phyloP scores from a whole-genome alignment of 2,329 filamentous ascomycete species.

The Aspergillus sp. region DNA sequence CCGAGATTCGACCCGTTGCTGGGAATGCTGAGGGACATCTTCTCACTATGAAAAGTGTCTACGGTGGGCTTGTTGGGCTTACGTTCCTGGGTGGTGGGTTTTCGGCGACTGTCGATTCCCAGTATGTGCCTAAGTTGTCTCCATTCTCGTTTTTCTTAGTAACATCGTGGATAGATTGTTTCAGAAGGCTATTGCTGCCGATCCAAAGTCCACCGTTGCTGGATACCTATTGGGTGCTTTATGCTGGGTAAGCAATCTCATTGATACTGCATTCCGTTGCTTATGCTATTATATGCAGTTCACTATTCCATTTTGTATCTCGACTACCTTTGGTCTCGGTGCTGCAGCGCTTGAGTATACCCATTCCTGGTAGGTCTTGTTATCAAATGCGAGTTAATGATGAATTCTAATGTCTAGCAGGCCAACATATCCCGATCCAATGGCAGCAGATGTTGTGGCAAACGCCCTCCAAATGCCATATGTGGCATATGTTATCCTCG shows the following conservation, averaged over 20 bases:
- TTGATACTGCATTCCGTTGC: too few relatives aligned
- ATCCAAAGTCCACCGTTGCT: constrained; percentile 18
- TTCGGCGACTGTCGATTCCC: not conserved
- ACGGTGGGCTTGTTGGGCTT: constrained; percentile 22
- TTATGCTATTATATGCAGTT: constrained; percentile 8
- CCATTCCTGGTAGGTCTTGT: not conserved
- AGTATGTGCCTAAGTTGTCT: not conserved
- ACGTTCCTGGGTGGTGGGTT: constrained; percentile 2
- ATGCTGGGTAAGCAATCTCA: constrained; percentile 10
- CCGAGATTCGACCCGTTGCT: constrained; percentile 16
- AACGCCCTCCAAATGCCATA: constrained; percentile 27
- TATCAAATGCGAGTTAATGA: too few relatives aligned
- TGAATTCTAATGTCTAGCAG: too few relatives aligned
- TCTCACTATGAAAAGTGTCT: constrained; percentile 15
- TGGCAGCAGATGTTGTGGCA: constrained; percentile 20
- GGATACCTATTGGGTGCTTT: constrained; percentile 25
- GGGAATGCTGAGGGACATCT: constrained; percentile 29
- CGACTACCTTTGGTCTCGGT: constrained; percentile 26
- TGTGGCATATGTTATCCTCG: constrained; percentile 27
- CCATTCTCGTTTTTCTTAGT: too few relatives aligned
- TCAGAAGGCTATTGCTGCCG: constrained; percentile 28
- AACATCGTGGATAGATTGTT: not conserved
- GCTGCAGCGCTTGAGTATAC: constrained; percentile 23
- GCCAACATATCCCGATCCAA: constrained; percentile 15
- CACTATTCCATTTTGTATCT: constrained; percentile 25